Evolutionary conservation across 345 rosid species (phyloP), one percentile per base, ranked within the genome.

Genomic region (Citrus trifoliata): DNA sequence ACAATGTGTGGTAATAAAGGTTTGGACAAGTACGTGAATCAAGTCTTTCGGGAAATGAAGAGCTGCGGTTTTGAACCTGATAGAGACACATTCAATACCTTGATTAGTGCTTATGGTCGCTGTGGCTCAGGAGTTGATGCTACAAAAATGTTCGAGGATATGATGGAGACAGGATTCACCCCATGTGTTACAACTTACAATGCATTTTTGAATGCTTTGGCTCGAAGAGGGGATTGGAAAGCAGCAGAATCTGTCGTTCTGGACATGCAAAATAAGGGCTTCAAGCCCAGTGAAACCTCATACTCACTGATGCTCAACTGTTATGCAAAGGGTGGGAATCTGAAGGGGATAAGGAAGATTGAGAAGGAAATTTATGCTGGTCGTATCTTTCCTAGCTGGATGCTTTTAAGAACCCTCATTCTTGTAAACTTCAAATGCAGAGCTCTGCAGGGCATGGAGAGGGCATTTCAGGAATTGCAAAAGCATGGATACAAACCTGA

Each of bases 41-140:
- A 70, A 53, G 89, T 95, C 48, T 88, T 93, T 59, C 88, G 75
- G n/a, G 97, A 95, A 82, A 95, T 95, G 98, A 92, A 87, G 80
- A 88, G 84, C 79, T 93, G 97, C 8, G 98, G 98, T 72, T 90
- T 95, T 69, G 97, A 90, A 80, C 98, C 98, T 69, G 98, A 85
- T 38, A 87, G 94, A 62, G 98, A 95, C 82, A 95, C 97, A 2
- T 95, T 95, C 85, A 93, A 95, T 72, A 89, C 98, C 8, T 78
- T 95, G 82, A 93, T 95, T 48, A 83, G 87, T 81, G 98, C 92
- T 28, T 95, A 89, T 80, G 98, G 98, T 25, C 80, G 93, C 7
- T 92, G 95, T 80, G 97, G 97, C n/a, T 90, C 90, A 28, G 86
- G 89, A 56, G 79, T 87, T 53, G 90, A 89, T 76, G 89, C 93